phyloP scores from a whole-genome alignment of 1,284 basidiomycete species.

The Rhodotorula sp. region DNA sequence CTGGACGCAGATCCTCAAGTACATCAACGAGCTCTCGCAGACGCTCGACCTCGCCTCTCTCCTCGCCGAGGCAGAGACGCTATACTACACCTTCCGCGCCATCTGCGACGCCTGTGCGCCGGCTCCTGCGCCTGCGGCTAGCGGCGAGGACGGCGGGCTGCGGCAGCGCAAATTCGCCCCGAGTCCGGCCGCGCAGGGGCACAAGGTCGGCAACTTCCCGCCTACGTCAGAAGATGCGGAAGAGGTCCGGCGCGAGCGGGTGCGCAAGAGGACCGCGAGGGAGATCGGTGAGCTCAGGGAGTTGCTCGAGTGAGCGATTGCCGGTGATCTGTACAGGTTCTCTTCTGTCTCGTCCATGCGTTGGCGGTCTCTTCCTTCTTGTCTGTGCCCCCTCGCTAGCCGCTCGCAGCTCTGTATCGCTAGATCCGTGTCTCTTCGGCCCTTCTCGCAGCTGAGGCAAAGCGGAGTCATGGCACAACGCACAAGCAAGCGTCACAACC shows the following conservation, averaged over 20 bases:
- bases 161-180: background rate
- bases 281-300: constrained; percentile 15
- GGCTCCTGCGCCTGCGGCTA: background rate
- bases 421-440: background rate
- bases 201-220: constrained; percentile 22
- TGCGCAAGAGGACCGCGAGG: constrained; percentile 16
- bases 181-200: background rate
- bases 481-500: background rate
- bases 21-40: constrained; percentile 53
- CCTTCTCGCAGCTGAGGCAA: background rate
- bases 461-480: background rate
- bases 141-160: background rate
- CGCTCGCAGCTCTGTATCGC: background rate
- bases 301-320: constrained; percentile 13
- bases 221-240: constrained; percentile 28
- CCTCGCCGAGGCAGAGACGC: constrained; percentile 87
- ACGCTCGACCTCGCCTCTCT: constrained; percentile 90
- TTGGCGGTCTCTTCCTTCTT: background rate
- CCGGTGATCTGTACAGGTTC: no score
- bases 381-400: background rate
- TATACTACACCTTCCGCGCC: constrained; percentile 81
- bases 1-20: constrained; percentile 73
- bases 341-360: background rate
- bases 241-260: constrained; percentile 16
- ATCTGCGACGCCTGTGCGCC: constrained; percentile 47